phyloP scores from a whole-genome alignment of 2,329 filamentous ascomycete genomes.

The Decorospora gaudefroyi region DNA sequence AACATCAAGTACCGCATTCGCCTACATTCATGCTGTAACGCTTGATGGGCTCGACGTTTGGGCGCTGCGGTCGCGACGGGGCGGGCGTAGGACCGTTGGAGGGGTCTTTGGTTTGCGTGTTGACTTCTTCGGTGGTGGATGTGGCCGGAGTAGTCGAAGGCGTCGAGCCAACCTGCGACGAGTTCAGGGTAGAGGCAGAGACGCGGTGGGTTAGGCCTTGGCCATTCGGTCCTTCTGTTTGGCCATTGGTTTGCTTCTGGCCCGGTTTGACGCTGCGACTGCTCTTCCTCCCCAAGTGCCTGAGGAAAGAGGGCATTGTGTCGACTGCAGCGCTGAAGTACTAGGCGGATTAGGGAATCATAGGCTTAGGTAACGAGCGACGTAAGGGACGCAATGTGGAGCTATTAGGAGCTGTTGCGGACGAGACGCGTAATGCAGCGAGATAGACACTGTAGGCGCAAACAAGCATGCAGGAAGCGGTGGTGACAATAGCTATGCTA shows the following conservation, averaged over 20 bases:
- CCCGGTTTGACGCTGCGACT: slow-evolving; percentile 62
- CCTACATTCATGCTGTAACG: slow-evolving; percentile 59
- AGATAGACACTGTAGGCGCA: slow-evolving; percentile 19
- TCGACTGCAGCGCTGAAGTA: slow-evolving; percentile 16
- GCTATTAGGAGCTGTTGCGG: slow-evolving; percentile 14
- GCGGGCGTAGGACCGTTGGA: slow-evolving; percentile 56
- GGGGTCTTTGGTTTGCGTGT: slow-evolving; percentile 60
- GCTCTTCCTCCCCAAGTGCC: slow-evolving; percentile 75
- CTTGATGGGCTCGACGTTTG: slow-evolving; percentile 50
- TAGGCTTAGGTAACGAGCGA: slow-evolving; percentile 22
- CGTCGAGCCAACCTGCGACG: slow-evolving; percentile 66
- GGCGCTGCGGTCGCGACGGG: slow-evolving; percentile 52
- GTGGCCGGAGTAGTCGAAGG: slow-evolving; percentile 68
- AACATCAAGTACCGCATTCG: background rate
- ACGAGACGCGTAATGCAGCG: slow-evolving; percentile 38
- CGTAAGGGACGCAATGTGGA: slow-evolving; percentile 14
- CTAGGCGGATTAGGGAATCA: slow-evolving; percentile 19
- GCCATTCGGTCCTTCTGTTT: slow-evolving; percentile 25
- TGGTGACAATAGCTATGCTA: slow-evolving; percentile 26
- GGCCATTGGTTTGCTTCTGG: slow-evolving; percentile 21
- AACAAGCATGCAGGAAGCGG: slow-evolving; percentile 21
- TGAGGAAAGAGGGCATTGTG: slow-evolving; percentile 66
- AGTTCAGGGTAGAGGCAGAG: slow-evolving; percentile 65
- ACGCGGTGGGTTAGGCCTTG: slow-evolving; percentile 57
- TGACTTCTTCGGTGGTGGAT: slow-evolving; percentile 71